Evolutionary conservation across 208 protist genomes (phyloP).

Genomic region (Trichomonas vaginalis): DNA sequence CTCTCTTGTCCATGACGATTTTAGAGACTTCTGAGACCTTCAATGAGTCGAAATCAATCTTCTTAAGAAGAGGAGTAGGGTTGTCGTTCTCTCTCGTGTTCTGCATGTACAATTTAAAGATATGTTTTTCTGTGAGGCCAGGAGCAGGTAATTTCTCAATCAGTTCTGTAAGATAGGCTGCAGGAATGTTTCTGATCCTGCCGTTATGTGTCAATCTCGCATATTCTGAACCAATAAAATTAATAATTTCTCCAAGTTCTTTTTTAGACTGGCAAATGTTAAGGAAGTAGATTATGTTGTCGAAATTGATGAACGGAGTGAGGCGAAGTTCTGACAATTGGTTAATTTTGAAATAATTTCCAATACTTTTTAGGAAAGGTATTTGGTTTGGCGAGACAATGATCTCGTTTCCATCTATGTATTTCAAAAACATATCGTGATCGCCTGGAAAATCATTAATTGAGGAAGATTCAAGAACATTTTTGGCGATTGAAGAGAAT

Average conservation of each 20-base stretch:
- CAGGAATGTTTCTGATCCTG: neutral
- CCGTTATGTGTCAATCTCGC: neutral
- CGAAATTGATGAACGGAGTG: neutral
- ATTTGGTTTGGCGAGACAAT: neutral
- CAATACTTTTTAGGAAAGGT: neutral
- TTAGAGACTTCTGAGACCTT: neutral
- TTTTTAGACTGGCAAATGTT: neutral
- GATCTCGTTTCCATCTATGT: neutral
- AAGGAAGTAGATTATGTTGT: neutral
- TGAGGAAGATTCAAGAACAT: neutral
- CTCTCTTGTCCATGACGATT: neutral
- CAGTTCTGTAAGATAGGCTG: neutral
- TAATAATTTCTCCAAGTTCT: neutral
- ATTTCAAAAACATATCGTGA: neutral
- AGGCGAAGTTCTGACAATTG: neutral
- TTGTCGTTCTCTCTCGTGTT: neutral
- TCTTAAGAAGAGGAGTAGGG: neutral
- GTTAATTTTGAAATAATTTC: neutral
- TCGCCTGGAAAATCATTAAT: neutral
- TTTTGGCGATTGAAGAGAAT: neutral
- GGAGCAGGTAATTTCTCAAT: neutral
- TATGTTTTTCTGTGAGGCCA: neutral
- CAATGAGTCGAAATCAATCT: neutral
- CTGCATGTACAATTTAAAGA: neutral
- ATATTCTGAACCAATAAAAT: neutral